A percentile compares a stretch with the other conserved stretches of the same genome.
phyloP scores from a whole-genome alignment of 495 filamentous ascomycete species.

The Talaromyces liani region DNA sequence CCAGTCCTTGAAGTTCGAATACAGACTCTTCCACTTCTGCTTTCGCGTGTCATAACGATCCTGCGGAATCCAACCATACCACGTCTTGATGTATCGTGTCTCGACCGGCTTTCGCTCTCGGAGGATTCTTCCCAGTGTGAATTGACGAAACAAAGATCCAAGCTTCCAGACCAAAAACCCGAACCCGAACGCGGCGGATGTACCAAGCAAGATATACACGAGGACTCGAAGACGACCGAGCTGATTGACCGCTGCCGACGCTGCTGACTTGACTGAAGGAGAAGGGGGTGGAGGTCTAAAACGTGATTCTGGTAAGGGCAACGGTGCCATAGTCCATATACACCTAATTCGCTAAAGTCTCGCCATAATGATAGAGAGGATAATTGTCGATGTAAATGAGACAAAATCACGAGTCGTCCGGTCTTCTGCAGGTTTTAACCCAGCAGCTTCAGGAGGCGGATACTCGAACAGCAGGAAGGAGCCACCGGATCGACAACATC shows the following conservation, averaged over 20 bases:
- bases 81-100: slow-evolving; percentile 33
- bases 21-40: slow-evolving; percentile 13
- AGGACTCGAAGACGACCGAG: slow-evolving; percentile 24
- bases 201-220: slow-evolving; percentile 30
- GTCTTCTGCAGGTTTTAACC: background rate
- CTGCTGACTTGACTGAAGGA: background rate
- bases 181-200: slow-evolving; percentile 30
- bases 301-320: background rate
- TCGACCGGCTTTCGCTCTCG: slow-evolving; percentile 21
- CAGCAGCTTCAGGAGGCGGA: background rate
- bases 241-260: slow-evolving; percentile 5
- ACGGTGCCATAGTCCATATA: slow-evolving; percentile 7
- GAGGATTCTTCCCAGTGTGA: slow-evolving; percentile 27
- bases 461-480: background rate
- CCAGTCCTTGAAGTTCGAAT: slow-evolving; percentile 17
- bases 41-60: slow-evolving; percentile 28
- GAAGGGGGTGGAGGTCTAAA: background rate
- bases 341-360: background rate
- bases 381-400: background rate
- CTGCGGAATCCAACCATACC: slow-evolving; percentile 38
- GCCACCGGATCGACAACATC: background rate
- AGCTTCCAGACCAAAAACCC: slow-evolving; percentile 36
- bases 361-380: slow-evolving; percentile 9
- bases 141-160: slow-evolving; percentile 28
- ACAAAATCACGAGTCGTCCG: background rate